These are phyloP conservation scores for Sporothrix phasma DNA, from an alignment of 2,329 filamentous ascomycete genomes.

Conservation along the genomic window DNA sequence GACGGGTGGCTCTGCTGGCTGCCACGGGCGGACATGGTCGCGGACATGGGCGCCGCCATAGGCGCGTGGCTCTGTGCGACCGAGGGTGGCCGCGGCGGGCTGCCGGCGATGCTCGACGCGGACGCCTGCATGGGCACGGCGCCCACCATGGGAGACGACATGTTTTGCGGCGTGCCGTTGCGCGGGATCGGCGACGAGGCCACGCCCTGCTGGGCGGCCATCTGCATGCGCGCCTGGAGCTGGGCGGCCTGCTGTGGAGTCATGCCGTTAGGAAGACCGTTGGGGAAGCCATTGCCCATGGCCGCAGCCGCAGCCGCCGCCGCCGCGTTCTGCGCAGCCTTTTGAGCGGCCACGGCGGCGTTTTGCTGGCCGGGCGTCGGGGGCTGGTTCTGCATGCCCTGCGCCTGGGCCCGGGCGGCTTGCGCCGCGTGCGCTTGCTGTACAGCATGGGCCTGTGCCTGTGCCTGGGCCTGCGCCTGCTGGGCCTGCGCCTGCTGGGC, in stretches of 20 bases:
- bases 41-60: conserved; percentile 50
- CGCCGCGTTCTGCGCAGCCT: conserved; percentile 14
- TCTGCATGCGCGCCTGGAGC: conserved; percentile 38
- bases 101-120: conserved; percentile 58
- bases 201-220: conserved; percentile 44
- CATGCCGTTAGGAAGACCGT: conserved; percentile 25
- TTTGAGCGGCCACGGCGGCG: conserved; percentile 23
- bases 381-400: conserved; percentile 19
- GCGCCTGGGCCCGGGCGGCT: conserved; percentile 7
- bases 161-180: conserved; percentile 54
- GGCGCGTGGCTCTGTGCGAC: conserved; percentile 49
- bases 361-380: conserved; percentile 12
- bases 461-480: conserved; percentile 16
- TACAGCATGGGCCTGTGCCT: conserved; percentile 23
- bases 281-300: conserved; percentile 30
- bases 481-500: conserved; percentile 15
- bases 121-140: conserved; percentile 55
- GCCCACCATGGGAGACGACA: conserved; percentile 56
- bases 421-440: conserved; percentile 23
- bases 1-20: conserved; percentile 58
- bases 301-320: conserved; percentile 25
- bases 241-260: conserved; percentile 30
- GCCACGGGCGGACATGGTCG: conserved; percentile 53
- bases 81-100: conserved; percentile 56
- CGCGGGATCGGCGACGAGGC: conserved; percentile 58